Percentiles rank a stretch among this genome's conserved stretches.
These are phyloP conservation scores for Fomitopsis pinicola DNA, from an alignment of 1,284 basidiomycete species.

Conservation along the genomic window DNA sequence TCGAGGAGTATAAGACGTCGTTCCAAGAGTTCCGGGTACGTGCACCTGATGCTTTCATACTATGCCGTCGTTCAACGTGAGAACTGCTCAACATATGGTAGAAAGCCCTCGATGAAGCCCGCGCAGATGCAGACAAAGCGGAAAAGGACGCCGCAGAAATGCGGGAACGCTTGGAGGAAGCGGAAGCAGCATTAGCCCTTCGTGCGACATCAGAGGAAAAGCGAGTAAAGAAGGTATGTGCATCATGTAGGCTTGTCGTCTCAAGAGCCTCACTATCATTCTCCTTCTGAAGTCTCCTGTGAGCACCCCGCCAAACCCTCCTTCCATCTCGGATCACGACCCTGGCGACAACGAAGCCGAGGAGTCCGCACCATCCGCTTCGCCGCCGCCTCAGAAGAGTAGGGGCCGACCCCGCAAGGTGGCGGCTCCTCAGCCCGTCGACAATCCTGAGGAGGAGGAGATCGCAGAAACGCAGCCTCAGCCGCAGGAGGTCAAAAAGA, in stretches of 20 bases:
- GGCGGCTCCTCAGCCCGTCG: neutral
- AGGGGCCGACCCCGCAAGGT: neutral
- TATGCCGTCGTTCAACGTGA: neutral
- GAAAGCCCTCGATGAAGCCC: slow-evolving; percentile 32
- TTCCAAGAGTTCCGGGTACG: slow-evolving; percentile 15
- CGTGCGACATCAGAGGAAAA: slow-evolving; percentile 33
- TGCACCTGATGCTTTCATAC: neutral
- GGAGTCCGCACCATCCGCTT: neutral
- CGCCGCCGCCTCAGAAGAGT: neutral
- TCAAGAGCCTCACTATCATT: neutral
- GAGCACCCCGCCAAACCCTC: neutral
- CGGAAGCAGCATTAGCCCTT: slow-evolving; percentile 40
- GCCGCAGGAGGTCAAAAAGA: neutral
- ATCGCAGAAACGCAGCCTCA: slow-evolving; percentile 11
- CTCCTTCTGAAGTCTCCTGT: neutral
- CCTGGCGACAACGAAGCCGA: slow-evolving; percentile 1
- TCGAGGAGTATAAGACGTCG: slow-evolving; percentile 21
- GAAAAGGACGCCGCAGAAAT: slow-evolving; percentile 28
- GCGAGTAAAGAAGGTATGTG: slow-evolving; percentile 14
- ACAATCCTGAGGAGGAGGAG: slow-evolving; percentile 7
- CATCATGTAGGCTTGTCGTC: neutral
- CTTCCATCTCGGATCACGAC: neutral
- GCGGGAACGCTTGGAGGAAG: slow-evolving; percentile 28
- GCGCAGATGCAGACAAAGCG: slow-evolving; percentile 23
- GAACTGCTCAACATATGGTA: slow-evolving; percentile 12